Evolutionary conservation across 23 red algal genomes (phyloP), one percentile per base, ranked within the genome.

Genomic region (Gracilaria domingensis): DNA sequence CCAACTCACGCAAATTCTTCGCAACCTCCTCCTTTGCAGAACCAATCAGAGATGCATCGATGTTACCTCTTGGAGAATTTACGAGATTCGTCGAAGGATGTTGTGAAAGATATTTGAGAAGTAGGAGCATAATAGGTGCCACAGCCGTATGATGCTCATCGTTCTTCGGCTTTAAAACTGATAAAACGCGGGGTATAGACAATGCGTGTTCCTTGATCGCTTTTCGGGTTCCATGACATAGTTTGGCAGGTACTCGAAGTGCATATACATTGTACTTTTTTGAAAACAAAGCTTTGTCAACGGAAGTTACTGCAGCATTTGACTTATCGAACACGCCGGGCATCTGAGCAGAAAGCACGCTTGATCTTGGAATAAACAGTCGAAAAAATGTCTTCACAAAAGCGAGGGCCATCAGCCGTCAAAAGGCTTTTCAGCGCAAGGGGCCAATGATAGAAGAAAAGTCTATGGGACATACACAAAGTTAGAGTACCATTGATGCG

Each of bases 181-280:
- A 83, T n/a, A n/a, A 59, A 13, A 90, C 56, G 29, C 86, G 93
- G 20, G 79, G 76, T 34, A 95, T 57, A 23, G 66, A 37, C 1
- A 95, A 65, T 36, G 89, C 48, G 81, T 95, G 93, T 11, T 26
- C 6, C 28, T 59, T 74, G 25, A 93, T 79, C 50, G 89, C 65
- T 50, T 83, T 82, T n/a, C 59, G 34, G n/a, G 89, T 75, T 23
- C 39, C 78, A 45, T 93, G 78, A 35, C 76, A 83, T 20, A 83
- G 79, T 59, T 62, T 74, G 9, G 89, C 39, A 24, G 80, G 62
- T 32, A 93, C 70, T 28, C 60, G 78, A 16, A 93, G 79, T 26
- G 79, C 89, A 44, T 84, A 84, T 16, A 93, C 32, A 18, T 40
- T 51, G 25, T 42, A 76, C 17, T 66, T 32, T 47, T 77, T 62